Evolutionary conservation across 768 basidiomycete species (phyloP).

Genomic region (Nidularia sp.): DNA sequence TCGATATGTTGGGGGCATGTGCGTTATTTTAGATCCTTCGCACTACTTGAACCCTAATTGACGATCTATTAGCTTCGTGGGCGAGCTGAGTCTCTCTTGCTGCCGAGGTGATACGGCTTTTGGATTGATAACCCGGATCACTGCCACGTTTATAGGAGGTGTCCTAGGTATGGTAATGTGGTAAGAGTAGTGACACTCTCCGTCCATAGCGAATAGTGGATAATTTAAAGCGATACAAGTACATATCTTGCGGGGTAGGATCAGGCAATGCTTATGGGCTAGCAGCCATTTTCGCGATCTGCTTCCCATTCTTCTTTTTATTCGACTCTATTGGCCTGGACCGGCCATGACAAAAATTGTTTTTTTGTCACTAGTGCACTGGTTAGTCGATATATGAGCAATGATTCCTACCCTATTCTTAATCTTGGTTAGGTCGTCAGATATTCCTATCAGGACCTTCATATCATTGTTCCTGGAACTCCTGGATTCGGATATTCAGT

Average conservation of each 20-base stretch:
- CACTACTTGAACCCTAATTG: background rate
- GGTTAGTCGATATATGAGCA: constrained; percentile 30
- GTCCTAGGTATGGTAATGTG: constrained; percentile 62
- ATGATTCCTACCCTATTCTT: background rate
- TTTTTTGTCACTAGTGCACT: constrained; percentile 56
- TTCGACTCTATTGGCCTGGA: constrained; percentile 71
- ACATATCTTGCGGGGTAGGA: too few relatives aligned
- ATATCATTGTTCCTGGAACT: constrained; percentile 40
- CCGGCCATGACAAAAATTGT: constrained; percentile 70
- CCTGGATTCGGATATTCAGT: constrained; percentile 61
- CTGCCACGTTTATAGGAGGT: constrained; percentile 64
- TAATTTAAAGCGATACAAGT: too few relatives aligned
- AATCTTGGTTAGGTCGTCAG: constrained; percentile 50
- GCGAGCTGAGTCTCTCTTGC: constrained; percentile 63
- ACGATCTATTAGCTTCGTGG: constrained; percentile 53
- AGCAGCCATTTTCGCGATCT: constrained; percentile 61
- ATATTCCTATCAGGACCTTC: constrained; percentile 66
- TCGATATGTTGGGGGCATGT: background rate
- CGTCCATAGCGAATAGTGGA: too few relatives aligned
- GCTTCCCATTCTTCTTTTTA: constrained; percentile 70
- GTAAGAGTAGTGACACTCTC: constrained; percentile 26
- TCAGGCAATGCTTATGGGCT: constrained; percentile 45
- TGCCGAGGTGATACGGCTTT: constrained; percentile 77
- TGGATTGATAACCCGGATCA: constrained; percentile 54
- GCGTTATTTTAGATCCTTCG: background rate